Percentiles rank a stretch among this genome's conserved stretches.
phyloP scores from a whole-genome alignment of 2,329 filamentous ascomycete species.

The Juglanconis juglandina region DNA sequence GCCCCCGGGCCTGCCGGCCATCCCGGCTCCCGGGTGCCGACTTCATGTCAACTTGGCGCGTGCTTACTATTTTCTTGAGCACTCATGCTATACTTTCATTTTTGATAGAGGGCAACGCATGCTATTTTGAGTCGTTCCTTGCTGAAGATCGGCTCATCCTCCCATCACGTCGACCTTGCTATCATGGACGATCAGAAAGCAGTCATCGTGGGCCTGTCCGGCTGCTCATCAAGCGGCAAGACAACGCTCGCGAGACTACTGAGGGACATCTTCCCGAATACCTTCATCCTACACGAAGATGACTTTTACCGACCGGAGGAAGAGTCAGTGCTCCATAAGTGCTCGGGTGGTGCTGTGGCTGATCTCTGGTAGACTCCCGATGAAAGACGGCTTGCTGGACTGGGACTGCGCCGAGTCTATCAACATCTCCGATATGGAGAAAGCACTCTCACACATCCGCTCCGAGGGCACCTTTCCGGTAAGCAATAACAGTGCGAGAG shows the following conservation, averaged over 20 bases:
- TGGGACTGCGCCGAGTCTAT: conserved; percentile 89
- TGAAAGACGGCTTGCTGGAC: conserved; percentile 65
- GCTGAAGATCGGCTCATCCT: too few species aligned
- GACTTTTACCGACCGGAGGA: conserved; percentile 88
- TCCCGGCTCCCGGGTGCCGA: not conserved
- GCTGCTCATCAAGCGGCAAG: conserved; percentile 90
- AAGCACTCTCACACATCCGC: conserved; percentile 68
- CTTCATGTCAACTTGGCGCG: not conserved
- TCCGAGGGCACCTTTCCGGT: conserved; percentile 63
- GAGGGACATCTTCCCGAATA: conserved; percentile 72
- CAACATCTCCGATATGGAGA: conserved; percentile 64
- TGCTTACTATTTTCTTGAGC: not conserved
- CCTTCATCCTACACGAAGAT: conserved; percentile 88
- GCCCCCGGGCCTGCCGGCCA: conserved; percentile 1
- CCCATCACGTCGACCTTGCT: not conserved
- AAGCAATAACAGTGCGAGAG: conserved; percentile 34
- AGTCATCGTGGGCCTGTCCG: conserved; percentile 77
- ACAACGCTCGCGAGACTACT: conserved; percentile 86
- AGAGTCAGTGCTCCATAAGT: conserved; percentile 46
- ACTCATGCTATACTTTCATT: not conserved
- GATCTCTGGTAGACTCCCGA: conserved; percentile 45
- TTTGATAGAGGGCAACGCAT: not conserved
- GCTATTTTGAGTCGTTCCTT: not conserved
- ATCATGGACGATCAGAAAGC: conserved; percentile 40
- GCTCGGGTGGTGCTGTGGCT: not conserved